Evolutionary conservation across 2,329 filamentous ascomycete genomes (phyloP).

Genomic region (Colletotrichum cordylinicola): DNA sequence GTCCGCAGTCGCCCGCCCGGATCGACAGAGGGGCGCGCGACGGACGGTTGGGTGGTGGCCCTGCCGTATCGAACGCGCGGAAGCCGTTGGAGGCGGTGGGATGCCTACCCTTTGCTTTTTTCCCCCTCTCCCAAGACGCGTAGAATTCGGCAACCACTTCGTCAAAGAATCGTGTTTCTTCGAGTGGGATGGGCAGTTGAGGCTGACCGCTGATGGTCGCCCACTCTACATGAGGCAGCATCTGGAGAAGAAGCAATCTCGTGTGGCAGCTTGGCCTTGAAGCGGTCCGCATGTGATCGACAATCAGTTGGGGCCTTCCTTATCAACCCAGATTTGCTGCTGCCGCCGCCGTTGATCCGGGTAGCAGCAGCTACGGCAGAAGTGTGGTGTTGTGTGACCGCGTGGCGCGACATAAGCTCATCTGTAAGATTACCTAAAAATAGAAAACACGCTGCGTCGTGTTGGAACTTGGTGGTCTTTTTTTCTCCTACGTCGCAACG

Average conservation of each 20-base stretch:
- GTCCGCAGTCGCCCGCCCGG: not conserved
- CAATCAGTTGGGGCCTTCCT: not conserved
- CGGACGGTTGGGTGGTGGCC: not conserved
- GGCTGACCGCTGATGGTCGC: not conserved
- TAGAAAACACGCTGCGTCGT: not conserved
- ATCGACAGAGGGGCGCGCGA: not conserved
- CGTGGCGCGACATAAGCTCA: not conserved
- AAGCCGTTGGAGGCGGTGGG: not conserved
- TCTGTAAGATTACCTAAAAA: not conserved
- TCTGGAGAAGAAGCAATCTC: not conserved
- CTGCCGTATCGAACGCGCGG: not conserved
- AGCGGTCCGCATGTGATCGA: not conserved
- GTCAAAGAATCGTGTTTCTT: not conserved
- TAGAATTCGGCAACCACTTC: not conserved
- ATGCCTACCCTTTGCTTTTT: not conserved
- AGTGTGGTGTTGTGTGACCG: not conserved
- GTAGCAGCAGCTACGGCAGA: not conserved
- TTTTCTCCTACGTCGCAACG: not conserved
- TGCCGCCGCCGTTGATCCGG: not conserved
- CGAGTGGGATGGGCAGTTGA: not conserved
- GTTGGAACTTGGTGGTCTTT: not conserved
- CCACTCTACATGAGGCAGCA: not conserved
- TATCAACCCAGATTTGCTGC: not conserved
- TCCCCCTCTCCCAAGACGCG: not conserved
- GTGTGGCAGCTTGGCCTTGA: not conserved